phyloP scores from a whole-genome alignment of 1,284 basidiomycete genomes.

The Cerioporus squamosus region DNA sequence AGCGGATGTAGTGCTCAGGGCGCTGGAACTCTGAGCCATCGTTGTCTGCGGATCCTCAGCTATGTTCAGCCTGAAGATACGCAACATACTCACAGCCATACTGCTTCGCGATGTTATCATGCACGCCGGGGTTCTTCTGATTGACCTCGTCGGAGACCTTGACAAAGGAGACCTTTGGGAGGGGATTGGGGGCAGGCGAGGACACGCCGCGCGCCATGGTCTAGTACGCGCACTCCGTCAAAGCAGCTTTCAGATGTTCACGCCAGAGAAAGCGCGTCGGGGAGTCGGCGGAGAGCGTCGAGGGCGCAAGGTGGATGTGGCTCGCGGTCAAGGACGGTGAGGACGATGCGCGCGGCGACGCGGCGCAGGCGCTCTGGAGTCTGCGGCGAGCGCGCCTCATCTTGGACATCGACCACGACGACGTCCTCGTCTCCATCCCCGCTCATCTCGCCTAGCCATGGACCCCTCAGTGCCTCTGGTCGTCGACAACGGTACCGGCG shows the following conservation, averaged over 20 bases:
- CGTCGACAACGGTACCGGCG: constrained; percentile 97
- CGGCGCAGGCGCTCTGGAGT: neutral
- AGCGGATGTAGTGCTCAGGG: constrained; percentile 88
- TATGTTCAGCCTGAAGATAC: neutral
- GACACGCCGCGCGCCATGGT: constrained; percentile 42
- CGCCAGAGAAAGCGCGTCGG: neutral
- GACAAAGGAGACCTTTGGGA: constrained; percentile 67
- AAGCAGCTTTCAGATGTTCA: neutral
- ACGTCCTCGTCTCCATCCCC: constrained; percentile 8
- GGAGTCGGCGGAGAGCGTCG: neutral
- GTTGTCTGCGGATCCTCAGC: constrained; percentile 59
- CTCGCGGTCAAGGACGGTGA: neutral
- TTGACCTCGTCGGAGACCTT: constrained; percentile 62
- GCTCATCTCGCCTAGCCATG: constrained; percentile 44
- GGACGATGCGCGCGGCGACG: neutral
- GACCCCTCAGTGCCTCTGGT: constrained; percentile 80
- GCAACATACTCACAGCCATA: constrained; percentile 37
- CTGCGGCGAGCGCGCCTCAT: neutral
- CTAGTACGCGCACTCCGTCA: constrained; percentile 1
- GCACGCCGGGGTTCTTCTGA: constrained; percentile 45
- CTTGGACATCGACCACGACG: constrained; percentile 22
- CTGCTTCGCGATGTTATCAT: constrained; percentile 34
- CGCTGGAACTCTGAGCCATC: constrained; percentile 77
- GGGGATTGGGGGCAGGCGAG: constrained; percentile 39
- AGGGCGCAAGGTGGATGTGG: neutral